Evolutionary conservation across 2,329 filamentous ascomycete species (phyloP).

Genomic region (Magnaporthiopsis poae): DNA sequence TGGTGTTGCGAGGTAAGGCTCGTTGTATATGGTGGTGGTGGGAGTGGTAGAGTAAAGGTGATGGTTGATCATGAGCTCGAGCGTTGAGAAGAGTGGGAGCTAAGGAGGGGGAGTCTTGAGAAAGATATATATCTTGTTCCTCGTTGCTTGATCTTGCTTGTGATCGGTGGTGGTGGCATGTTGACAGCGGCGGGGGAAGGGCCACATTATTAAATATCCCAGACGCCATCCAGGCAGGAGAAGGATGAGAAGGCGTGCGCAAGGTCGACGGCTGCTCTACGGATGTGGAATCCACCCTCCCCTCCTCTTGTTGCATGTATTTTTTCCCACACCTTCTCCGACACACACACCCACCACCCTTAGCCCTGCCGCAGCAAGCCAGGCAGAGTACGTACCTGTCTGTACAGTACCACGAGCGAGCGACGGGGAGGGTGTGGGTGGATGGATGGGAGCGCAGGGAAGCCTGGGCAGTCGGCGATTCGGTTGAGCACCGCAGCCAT

Average conservation of each 20-base stretch:
- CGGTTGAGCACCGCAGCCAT: too few relatives aligned
- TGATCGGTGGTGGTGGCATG: constrained; percentile 5
- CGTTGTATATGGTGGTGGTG: neutral
- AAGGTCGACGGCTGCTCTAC: neutral
- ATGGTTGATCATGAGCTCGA: constrained; percentile 5
- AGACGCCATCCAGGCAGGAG: constrained; percentile 3
- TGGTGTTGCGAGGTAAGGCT: neutral
- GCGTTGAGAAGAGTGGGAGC: neutral
- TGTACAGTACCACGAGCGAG: too few relatives aligned
- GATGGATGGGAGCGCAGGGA: neutral
- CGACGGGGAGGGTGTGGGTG: neutral
- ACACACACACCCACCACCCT: neutral
- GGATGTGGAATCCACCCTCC: neutral
- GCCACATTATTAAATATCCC: constrained; percentile 7
- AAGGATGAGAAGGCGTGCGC: neutral
- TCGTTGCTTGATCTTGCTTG: neutral
- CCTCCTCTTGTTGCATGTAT: neutral
- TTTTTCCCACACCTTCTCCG: neutral
- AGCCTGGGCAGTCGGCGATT: too few relatives aligned
- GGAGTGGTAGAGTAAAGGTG: constrained; percentile 3
- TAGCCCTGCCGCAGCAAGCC: neutral
- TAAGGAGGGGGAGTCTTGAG: neutral
- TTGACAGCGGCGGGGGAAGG: constrained; percentile 2
- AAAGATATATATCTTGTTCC: neutral
- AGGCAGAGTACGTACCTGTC: too few relatives aligned